These are phyloP conservation scores for Stagonosporopsis rhizophila DNA, from an alignment of 2,329 filamentous ascomycete genomes.

Conservation along the genomic window DNA sequence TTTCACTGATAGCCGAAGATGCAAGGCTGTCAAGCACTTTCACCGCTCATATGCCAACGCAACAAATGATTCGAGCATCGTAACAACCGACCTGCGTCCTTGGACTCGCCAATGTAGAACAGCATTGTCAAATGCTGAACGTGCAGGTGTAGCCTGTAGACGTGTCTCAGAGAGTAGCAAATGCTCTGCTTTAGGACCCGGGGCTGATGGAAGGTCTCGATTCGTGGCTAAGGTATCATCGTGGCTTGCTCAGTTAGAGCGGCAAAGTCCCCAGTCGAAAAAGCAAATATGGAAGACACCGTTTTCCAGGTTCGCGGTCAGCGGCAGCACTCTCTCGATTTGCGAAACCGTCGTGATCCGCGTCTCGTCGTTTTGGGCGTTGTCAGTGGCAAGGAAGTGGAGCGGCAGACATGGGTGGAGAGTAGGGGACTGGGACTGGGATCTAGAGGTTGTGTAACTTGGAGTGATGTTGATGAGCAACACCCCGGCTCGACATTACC, in stretches of 20 bases:
- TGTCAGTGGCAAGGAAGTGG: slow-evolving; percentile 18
- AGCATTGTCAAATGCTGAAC: slow-evolving; percentile 34
- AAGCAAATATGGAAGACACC: slow-evolving; percentile 26
- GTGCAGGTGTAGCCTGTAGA: slow-evolving; percentile 26
- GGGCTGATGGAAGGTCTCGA: slow-evolving; percentile 27
- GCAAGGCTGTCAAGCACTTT: slow-evolving; percentile 25
- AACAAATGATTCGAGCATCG: slow-evolving; percentile 25
- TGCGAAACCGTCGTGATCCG: slow-evolving; percentile 20
- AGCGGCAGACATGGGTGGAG: slow-evolving; percentile 9
- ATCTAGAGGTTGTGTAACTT: slow-evolving; percentile 7
- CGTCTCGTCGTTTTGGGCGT: slow-evolving; percentile 28
- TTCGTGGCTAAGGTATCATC: slow-evolving; percentile 33
- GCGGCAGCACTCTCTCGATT: slow-evolving; percentile 30
- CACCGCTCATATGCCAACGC: slow-evolving; percentile 29
- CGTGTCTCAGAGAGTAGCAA: slow-evolving; percentile 19
- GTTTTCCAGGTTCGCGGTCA: slow-evolving; percentile 35
- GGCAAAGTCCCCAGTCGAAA: slow-evolving; percentile 14
- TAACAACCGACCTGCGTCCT: slow-evolving; percentile 15
- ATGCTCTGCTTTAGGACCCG: slow-evolving; percentile 16
- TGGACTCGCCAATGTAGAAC: slow-evolving; percentile 30
- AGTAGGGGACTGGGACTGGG: background rate
- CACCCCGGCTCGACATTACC: background rate
- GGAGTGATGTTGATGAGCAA: slow-evolving; percentile 2
- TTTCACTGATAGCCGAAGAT: slow-evolving; percentile 18
- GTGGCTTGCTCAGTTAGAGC: slow-evolving; percentile 26